Evolutionary conservation across 2,329 filamentous ascomycete species (phyloP), one percentile per base, ranked within the genome.

Genomic region (Clarireedia paspali): DNA sequence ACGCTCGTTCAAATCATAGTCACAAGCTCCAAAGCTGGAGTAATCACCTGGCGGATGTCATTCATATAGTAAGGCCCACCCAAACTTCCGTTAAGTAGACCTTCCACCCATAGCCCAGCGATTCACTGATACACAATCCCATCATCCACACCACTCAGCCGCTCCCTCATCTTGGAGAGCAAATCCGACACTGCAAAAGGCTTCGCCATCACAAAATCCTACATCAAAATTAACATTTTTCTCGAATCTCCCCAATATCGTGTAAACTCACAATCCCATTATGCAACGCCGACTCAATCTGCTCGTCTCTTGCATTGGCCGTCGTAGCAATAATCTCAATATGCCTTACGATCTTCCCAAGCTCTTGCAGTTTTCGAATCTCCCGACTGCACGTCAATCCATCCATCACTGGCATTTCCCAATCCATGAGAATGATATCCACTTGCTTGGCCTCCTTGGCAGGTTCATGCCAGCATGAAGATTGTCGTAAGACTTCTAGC

Each of bases 381-480:
- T 77, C 75, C 34, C 76, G 75, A 12, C 84, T 85, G 65, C 85
- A 87, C 1, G 82, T 81, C 56, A 87, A 72, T 0, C 87, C 87
- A 62, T 89, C 84, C 75, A 87, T 85, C 15, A 88, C 72, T 1
- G 86, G 86, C 86, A 89, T 89, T 66, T 89, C 84, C 62, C 88
- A 82, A 63, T 89, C 87, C 86, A 89, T 89, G 20, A 89, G 73
- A 17, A 89, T 80, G 4, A 88, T 74, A 50, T 80, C 80, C 24
- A 86, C 70, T 1, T 74, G 71, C 26, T 76, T 64, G 4, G 47
- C 52, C 6, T 54, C 50, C 10, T 44, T n/a, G 6, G 20, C 17
- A 17, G 60, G 62, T 10, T 62, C 59, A n/a, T 57, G 47, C 64
- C 64, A 67, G 36, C 64, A 34, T 54, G 65, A 57, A 6, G 51